These are phyloP conservation scores for Ascochyta fabae DNA, from an alignment of 2,329 filamentous ascomycete genomes.

Conservation along the genomic window DNA sequence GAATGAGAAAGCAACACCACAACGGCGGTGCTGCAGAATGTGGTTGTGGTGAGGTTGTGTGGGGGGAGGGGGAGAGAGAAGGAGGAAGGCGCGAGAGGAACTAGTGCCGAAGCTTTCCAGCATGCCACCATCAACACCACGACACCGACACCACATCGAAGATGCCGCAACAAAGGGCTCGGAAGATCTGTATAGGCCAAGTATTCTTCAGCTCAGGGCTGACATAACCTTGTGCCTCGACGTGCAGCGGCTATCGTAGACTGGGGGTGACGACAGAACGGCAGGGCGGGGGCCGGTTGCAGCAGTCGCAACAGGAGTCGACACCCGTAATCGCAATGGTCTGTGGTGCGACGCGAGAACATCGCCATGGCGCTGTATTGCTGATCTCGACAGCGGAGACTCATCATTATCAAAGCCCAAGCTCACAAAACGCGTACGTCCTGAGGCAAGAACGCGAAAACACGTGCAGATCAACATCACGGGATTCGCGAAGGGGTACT, in stretches of 20 bases:
- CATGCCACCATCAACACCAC: neutral
- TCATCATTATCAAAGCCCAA: too few species aligned
- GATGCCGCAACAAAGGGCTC: neutral
- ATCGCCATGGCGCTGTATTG: neutral
- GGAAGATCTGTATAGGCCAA: neutral
- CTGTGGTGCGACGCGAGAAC: neutral
- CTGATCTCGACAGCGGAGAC: too few species aligned
- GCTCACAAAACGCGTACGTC: neutral
- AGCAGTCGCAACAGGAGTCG: neutral
- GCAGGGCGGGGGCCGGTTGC: neutral
- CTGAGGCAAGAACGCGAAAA: neutral
- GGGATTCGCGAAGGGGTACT: neutral
- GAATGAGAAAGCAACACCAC: neutral
- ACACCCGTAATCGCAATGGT: neutral
- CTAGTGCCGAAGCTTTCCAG: conserved; percentile 10
- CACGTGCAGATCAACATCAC: conserved; percentile 1
- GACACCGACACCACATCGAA: neutral
- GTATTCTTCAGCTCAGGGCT: too few species aligned
- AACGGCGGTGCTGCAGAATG: neutral
- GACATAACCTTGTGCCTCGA: too few species aligned
- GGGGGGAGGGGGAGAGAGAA: neutral
- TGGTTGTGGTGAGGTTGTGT: neutral
- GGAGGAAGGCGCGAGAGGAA: neutral
- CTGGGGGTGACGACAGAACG: too few species aligned
- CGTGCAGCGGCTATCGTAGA: too few species aligned